Evolutionary conservation across 306 rosid genomes (phyloP), one percentile per base, ranked within the genome.

Genomic region (Medicago truncatula): DNA sequence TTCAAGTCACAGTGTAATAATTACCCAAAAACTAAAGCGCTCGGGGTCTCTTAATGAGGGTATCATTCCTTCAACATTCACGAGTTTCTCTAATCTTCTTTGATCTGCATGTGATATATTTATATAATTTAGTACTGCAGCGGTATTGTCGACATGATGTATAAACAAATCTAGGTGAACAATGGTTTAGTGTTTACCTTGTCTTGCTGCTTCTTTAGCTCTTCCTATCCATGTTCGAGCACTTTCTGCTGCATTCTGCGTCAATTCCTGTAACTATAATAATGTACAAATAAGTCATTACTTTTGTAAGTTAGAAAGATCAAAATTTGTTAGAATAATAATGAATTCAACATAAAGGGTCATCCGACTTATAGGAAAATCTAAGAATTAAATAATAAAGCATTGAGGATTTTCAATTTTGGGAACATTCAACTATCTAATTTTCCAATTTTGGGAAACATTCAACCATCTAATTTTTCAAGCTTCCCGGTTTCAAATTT

Each of bases 1-100:
- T 17, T 38, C 28, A 67, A 39, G 58, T 64, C 50, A 62, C 20
- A 59, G 61, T 8, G 59, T 73, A 65, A 49, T 76, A 65, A 25
- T 62, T 53, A 95, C 99, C 99, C 99, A 95, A 63, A 95, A 95
- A 82, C 99, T 95, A 80, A 95, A 92, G 78, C 86, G 86, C 83
- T 95, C 97, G 8, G 97, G 97, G 78, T 95, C 96, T 75, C 60
- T 87, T 2, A 74, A 70, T 20, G 97, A 69, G 58, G 99, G 99
- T 92, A 85, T 95, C 97, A 90, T 90, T 4, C 74, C 88, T 87
- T 95, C 99, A 57, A 86, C 69, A 39, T 83, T 87, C 25, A 81
- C 74, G 78, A 95, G 88, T 88, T 75, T 88, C 85, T 95, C 99
- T 3, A 85, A 86, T 82, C 78, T 87, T 84, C 96, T 90, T 79